Conservation (phyloP, 768 basidiomycete genomes). For the Boletus vinaceobasis region DNA sequence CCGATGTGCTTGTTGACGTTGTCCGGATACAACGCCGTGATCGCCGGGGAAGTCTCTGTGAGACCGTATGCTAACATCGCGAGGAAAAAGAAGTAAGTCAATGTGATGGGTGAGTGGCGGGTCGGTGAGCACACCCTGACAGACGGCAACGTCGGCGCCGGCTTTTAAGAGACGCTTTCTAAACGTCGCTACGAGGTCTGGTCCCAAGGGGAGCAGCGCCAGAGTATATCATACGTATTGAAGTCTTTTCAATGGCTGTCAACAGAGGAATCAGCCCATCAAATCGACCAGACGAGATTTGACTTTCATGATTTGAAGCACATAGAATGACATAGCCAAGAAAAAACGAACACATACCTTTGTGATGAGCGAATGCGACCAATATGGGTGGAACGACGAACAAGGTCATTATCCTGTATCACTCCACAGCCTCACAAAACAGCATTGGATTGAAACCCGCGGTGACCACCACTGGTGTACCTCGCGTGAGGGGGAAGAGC, state of each 20-base stretch:
- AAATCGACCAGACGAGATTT: background rate
- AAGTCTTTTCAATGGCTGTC: constrained; percentile 56
- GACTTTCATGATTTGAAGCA: background rate
- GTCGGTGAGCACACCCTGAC: constrained; percentile 44
- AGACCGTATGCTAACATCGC: constrained; percentile 62
- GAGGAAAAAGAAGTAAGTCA: background rate
- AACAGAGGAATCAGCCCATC: background rate
- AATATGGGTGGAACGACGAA: constrained; percentile 83
- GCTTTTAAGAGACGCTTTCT: constrained; percentile 37
- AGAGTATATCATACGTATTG: constrained; percentile 55
- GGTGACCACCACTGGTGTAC: constrained; percentile 55
- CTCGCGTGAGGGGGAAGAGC: constrained; percentile 50
- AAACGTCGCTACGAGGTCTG: constrained; percentile 54
- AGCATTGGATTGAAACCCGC: constrained; percentile 66
- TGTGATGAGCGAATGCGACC: constrained; percentile 67
- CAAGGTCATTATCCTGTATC: constrained; percentile 55
- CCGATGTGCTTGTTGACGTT: constrained; percentile 52
- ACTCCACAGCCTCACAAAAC: constrained; percentile 65
- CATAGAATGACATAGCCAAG: background rate
- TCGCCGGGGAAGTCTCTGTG: constrained; percentile 79
- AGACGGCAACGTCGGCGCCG: constrained; percentile 39
- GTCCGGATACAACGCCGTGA: constrained; percentile 49
- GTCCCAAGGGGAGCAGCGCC: constrained; percentile 80
- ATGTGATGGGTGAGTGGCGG: background rate
- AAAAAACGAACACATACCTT: constrained; percentile 41